These are phyloP conservation scores for Akanthomyces lecanii DNA, from an alignment of 2,329 filamentous ascomycete species.

Conservation along the genomic window DNA sequence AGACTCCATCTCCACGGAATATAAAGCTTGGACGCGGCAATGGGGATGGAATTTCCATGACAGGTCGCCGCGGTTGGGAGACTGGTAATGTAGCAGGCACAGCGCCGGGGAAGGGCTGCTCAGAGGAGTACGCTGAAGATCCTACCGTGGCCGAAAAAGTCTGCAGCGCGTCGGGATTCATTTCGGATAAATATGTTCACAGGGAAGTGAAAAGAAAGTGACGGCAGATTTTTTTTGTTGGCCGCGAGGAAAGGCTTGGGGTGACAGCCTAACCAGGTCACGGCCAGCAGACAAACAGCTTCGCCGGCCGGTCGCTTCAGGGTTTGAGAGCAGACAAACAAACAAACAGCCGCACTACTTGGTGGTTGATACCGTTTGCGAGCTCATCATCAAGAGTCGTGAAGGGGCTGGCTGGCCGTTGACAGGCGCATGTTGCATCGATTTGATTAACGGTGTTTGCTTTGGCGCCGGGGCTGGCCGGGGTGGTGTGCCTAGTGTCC, in stretches of 20 bases:
- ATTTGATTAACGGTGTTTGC: not conserved
- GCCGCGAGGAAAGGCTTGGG: not conserved
- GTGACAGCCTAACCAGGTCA: not conserved
- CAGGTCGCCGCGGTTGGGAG: not conserved
- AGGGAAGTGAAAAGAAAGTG: not conserved
- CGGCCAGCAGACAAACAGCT: not conserved
- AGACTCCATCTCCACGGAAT: not conserved
- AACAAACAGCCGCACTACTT: not conserved
- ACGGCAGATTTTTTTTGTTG: not conserved
- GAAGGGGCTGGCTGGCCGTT: not conserved
- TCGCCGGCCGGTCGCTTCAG: not conserved
- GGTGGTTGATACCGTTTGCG: not conserved
- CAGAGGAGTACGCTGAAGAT: not conserved
- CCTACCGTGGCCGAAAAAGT: not conserved
- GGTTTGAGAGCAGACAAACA: too few species aligned
- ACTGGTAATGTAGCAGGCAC: not conserved
- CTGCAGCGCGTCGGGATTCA: not conserved
- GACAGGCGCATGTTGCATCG: not conserved
- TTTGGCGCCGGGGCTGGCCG: not conserved
- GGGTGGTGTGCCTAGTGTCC: not conserved
- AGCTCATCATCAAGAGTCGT: not conserved
- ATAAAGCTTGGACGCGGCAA: not conserved
- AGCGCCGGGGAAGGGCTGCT: constrained; percentile 9
- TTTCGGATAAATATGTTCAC: not conserved
- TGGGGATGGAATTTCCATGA: not conserved